These are phyloP conservation scores for Scalesia atractyloides DNA, from an alignment of 129 eudicot species.

Conservation along the genomic window DNA sequence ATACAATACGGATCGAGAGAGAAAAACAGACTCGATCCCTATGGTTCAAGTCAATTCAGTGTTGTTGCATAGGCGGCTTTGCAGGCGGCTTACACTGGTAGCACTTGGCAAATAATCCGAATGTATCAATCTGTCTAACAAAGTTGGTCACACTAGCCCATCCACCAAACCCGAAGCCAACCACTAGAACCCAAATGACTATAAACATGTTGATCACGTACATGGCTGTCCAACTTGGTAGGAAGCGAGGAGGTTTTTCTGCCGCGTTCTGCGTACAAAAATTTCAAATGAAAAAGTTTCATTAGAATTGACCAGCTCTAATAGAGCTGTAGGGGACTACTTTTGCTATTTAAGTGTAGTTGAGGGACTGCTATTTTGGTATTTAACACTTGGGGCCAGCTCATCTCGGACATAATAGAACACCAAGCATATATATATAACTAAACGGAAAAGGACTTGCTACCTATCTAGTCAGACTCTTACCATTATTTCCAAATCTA, in stretches of 20 bases:
- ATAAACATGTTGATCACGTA: slow-evolving; percentile 59
- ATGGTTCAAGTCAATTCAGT: slow-evolving; percentile 26
- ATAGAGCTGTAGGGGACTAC: slow-evolving; percentile 2
- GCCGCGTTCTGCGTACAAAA: slow-evolving; percentile 59
- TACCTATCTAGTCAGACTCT: slow-evolving; percentile 23
- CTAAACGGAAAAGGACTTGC: slow-evolving; percentile 31
- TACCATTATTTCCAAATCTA: slow-evolving; percentile 34
- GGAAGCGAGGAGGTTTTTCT: slow-evolving; percentile 70
- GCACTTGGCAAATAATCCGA: slow-evolving; percentile 79
- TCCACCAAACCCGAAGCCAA: slow-evolving; percentile 85
- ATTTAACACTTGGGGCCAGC: slow-evolving; percentile 30
- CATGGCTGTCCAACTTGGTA: slow-evolving; percentile 72
- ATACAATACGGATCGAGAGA: slow-evolving; percentile 10
- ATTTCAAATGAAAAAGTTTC: neutral
- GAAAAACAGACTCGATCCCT: neutral
- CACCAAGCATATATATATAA: slow-evolving; percentile 32
- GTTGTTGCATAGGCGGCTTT: slow-evolving; percentile 24
- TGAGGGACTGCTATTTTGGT: slow-evolving; percentile 13
- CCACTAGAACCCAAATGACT: slow-evolving; percentile 71
- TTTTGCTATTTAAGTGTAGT: slow-evolving; percentile 6
- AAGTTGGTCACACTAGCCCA: slow-evolving; percentile 86
- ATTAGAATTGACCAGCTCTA: neutral
- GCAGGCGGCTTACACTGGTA: slow-evolving; percentile 57
- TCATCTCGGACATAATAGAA: slow-evolving; percentile 47
- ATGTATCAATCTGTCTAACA: slow-evolving; percentile 63